These are phyloP conservation scores for Chlorella variabilis DNA, from an alignment of 163 green algal species.

Conservation along the genomic window DNA sequence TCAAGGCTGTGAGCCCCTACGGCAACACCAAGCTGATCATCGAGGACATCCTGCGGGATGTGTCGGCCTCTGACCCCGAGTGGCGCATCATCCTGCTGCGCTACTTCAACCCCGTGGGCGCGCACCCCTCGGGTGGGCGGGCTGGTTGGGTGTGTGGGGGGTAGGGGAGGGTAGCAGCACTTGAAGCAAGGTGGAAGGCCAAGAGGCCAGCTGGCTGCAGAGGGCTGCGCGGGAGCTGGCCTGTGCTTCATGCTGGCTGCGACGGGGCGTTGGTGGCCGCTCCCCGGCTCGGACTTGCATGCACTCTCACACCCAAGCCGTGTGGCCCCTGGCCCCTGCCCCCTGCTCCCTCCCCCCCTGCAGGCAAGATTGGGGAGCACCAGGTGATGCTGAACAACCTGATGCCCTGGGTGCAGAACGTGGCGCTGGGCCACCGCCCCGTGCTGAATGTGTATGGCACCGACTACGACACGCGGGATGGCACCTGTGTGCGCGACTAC, in stretches of 20 bases:
- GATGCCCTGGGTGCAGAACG: slow-evolving; percentile 97
- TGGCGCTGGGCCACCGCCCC: slow-evolving; percentile 86
- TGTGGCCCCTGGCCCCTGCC: neutral
- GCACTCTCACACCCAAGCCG: too few relatives aligned
- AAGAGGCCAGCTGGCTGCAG: too few relatives aligned
- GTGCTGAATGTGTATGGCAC: slow-evolving; percentile 92
- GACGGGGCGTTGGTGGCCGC: too few relatives aligned
- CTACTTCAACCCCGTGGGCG: slow-evolving; percentile 99
- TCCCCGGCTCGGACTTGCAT: too few relatives aligned
- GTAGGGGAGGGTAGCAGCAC: too few relatives aligned
- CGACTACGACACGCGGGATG: slow-evolving; percentile 97
- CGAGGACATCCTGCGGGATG: slow-evolving; percentile 93
- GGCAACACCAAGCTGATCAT: slow-evolving; percentile 97
- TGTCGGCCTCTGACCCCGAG: slow-evolving; percentile 69
- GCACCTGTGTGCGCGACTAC: slow-evolving; percentile 97
- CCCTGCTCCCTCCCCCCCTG: neutral
- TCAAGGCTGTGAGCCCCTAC: slow-evolving; percentile 89
- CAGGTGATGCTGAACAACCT: slow-evolving; percentile 98
- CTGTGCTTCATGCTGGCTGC: too few relatives aligned
- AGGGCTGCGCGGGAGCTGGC: too few relatives aligned
- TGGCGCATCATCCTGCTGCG: slow-evolving; percentile 95
- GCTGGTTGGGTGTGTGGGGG: neutral
- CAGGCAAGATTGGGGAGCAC: slow-evolving; percentile 59
- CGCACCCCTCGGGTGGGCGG: slow-evolving; percentile 89
- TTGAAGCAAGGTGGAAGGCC: too few relatives aligned